Base-by-base conservation (phyloP, 176 grass and related monocot species). In the Bothriochloa decipiens region DNA sequence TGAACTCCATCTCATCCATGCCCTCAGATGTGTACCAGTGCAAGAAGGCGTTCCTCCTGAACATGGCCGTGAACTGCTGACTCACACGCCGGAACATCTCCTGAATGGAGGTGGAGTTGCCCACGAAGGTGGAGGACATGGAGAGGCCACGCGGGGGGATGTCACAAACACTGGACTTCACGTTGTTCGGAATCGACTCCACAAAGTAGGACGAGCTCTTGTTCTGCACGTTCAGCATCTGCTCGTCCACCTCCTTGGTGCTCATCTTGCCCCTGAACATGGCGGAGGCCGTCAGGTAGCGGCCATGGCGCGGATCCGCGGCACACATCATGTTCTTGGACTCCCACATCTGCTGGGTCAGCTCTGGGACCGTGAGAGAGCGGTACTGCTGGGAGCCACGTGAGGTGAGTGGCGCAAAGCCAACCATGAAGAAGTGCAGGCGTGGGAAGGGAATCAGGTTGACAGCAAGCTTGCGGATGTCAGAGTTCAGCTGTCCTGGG, bases 241-340 rank as follows among this genome's bases (percentile, higher is more conserved):
- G 92, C 78, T 94, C 92, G 5, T 94, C 92, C 11, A 94, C 90
- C 80, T 94, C 92, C 92, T 94, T 94, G 26, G 92, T 94, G 90
- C 92, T 94, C 92, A 94, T 94, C 87, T 94, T 94, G 27, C 92
- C 92, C 1, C 92, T 87, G 90, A 94, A 94, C 92, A 94, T 92
- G 40, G 90, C 90, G 0, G 92, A 94, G 0, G 87, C 92, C 0
- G 92, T 94, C 39, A 94, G 90, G 87, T 94, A 94, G 14, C 92
- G 87, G 14, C 92, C 90, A 1, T 94, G 92, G 7, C 90, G 90
- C 0, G 92, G 90, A 33, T 94, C 92, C 0, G 92, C 90, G 15
- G 92, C 92, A 2, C 92, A 94, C 92, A 94, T 94, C 92, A 94
- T 94, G 90, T 94, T 94, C 87, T 94, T 94, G 2, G 87, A 37